Base-by-base conservation (phyloP, 352 stramenopile genomes). In the Phytophthora cajani region DNA sequence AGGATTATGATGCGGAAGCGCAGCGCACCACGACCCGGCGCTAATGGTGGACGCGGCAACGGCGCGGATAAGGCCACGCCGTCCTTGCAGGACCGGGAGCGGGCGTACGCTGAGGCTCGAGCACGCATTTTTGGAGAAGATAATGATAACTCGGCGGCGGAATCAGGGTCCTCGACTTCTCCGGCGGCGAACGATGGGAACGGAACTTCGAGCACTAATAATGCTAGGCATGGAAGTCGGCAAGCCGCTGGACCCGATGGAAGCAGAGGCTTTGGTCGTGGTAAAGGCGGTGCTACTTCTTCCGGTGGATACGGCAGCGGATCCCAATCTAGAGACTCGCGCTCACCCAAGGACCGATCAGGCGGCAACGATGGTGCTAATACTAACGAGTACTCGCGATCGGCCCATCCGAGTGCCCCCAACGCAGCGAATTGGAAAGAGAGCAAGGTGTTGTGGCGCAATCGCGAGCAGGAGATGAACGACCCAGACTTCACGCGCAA, bases 1-100 rank as follows among this genome's bases (percentile, higher is more conserved):
- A 97, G 95, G 47, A 98, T 98, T 69, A 98, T 98, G 93, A 91
- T 98, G 69, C 90, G 94, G 17, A 97, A 95, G 62, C 69, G 67
- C 19, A 78, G 67, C 19, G 75, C 74, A 1, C 58, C 72, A 9
- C 72, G 78, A 36, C 74, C 78, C 2, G 79, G 79, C 0, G 57
- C 67, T 0, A 85, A 85, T 50, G 76, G 70, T 12, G 85, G 80
- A 5, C 81, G 83, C 9, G 71, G 61, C 17, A 85, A 75, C 52
- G 78, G 83, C n/a, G 72, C 71, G 0, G 77, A 88, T 46, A 94
- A 82, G 54, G 79, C 80, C 36, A 80, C 83, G 50, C 85, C 89
- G 1, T 90, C 90, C 17, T 94, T 98, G 49, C 83, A 95, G 66
- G 96, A 98, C 75, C 95, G 93, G 23, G 96, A 99, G 80, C 91